phyloP scores from a whole-genome alignment of 306 rosid species.

The Prunus armeniaca region DNA sequence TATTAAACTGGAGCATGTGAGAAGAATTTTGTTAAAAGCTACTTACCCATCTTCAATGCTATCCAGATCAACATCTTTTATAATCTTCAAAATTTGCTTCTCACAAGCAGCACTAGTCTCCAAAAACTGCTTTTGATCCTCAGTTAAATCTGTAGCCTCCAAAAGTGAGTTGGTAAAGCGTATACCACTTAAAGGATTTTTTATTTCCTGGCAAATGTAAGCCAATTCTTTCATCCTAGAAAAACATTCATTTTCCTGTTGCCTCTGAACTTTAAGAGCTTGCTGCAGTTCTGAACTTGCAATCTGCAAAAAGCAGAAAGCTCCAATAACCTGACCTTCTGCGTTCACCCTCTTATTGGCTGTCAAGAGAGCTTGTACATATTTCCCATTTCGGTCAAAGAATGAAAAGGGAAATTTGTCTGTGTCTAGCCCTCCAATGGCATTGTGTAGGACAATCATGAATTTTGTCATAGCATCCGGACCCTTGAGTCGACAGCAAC shows the following conservation, averaged over 20 bases:
- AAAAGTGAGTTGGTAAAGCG: slow-evolving; percentile 90
- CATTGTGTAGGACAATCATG: slow-evolving; percentile 93
- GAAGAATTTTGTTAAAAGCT: neutral
- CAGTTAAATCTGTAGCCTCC: slow-evolving; percentile 80
- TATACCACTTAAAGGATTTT: slow-evolving; percentile 86
- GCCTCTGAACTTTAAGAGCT: slow-evolving; percentile 69
- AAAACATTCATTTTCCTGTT: slow-evolving; percentile 73
- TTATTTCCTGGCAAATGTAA: slow-evolving; percentile 91
- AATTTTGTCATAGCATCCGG: slow-evolving; percentile 82
- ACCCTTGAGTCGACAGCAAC: slow-evolving; percentile 86
- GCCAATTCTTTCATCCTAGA: slow-evolving; percentile 90
- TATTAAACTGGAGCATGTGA: neutral
- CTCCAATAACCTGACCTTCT: slow-evolving; percentile 79
- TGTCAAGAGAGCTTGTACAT: slow-evolving; percentile 79
- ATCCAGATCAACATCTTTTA: slow-evolving; percentile 70
- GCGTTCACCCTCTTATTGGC: slow-evolving; percentile 86
- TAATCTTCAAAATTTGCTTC: slow-evolving; percentile 84
- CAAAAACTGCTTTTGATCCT: slow-evolving; percentile 89
- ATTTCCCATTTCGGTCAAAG: slow-evolving; percentile 66
- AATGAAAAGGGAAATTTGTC: slow-evolving; percentile 82
- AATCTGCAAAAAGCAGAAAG: slow-evolving; percentile 95
- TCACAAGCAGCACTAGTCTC: slow-evolving; percentile 94
- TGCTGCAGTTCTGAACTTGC: slow-evolving; percentile 87
- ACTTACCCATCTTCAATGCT: slow-evolving; percentile 85
- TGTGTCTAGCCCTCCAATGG: slow-evolving; percentile 77